Base-by-base conservation (phyloP, 441 rosid genomes). In the Pelargonium myrrhifolium region DNA sequence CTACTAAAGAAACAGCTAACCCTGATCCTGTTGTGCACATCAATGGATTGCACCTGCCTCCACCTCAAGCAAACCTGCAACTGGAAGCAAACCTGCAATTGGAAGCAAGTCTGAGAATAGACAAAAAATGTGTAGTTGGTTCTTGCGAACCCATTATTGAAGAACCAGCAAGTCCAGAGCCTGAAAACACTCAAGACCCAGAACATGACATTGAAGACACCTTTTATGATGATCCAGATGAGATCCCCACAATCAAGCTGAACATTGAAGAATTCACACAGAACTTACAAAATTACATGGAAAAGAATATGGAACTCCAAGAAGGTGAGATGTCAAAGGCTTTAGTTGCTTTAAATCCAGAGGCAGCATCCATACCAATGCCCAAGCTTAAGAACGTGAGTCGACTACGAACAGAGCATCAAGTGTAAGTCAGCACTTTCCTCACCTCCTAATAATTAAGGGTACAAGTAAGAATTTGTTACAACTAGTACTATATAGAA, bases 391-490 rank as follows among this genome's bases (percentile, higher is more conserved):
- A 95, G 83, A 85, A 85, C 71, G 76, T 88, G 45, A 84, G 90
- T 72, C 83, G 87, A 60, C 87, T 95, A 63, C 85, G 98, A 62
- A 95, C 99, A 59, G 99, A 95, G 79, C 98, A 95, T 72, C 85
- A 79, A 77, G 99, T 95, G 99, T 92, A 86, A 95, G 99, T 80
- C 71, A 24, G 68, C 65, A 61, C 43, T 70, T 65, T 69, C 56
- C 69, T 64, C 55, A 37, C 72, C 47, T 66, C 65, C 64, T 70
- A 39, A 53, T 60, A 59, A n/a, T 22, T 12, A 49, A 60, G 42
- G 18, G 8, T 42, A 51, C 28, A 43, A 10, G 21, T 31, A 11
- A 24, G 22, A 24, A 61, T 61, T 11, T 17, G 26, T 10, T 61
- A 14, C 17, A 11, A 21, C n/a, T 59, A 22, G 14, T 59, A 9